These are phyloP conservation scores for Tephrocybe sp. DNA, from an alignment of 768 basidiomycete species.

Conservation along the genomic window DNA sequence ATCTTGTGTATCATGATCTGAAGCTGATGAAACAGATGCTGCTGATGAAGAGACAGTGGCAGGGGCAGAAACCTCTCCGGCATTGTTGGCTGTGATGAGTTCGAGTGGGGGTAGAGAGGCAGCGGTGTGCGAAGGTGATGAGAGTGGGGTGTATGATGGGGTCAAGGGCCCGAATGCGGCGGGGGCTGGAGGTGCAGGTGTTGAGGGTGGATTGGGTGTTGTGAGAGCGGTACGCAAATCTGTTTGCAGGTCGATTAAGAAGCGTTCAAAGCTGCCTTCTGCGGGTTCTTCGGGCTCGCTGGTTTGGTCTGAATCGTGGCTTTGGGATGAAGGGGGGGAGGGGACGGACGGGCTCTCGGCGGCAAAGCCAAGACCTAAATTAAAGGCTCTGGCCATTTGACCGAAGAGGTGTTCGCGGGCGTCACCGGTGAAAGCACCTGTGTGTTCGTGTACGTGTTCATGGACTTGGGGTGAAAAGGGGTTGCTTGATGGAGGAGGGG, in stretches of 20 bases:
- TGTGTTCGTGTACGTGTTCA: too few relatives aligned
- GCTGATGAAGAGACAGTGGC: too few relatives aligned
- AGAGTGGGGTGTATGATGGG: neutral
- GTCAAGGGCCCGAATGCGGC: neutral
- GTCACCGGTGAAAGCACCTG: constrained; percentile 36
- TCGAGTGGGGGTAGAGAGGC: neutral
- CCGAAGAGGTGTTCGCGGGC: constrained; percentile 71
- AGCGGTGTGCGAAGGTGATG: neutral
- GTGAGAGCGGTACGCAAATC: constrained; percentile 67
- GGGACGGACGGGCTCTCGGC: too few relatives aligned
- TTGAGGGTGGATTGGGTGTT: neutral
- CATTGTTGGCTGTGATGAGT: too few relatives aligned
- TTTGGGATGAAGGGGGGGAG: too few relatives aligned
- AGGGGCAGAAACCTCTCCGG: too few relatives aligned
- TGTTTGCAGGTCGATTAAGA: constrained; percentile 73
- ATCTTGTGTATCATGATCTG: too few relatives aligned
- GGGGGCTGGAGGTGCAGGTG: neutral
- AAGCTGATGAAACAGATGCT: too few relatives aligned
- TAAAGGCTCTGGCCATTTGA: constrained; percentile 81
- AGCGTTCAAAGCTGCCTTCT: constrained; percentile 78
- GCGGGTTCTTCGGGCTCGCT: constrained; percentile 13
- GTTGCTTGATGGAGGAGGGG: too few relatives aligned
- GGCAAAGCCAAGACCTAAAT: constrained; percentile 59
- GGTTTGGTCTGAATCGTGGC: too few relatives aligned
- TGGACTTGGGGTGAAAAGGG: neutral